Base-by-base conservation (phyloP, 2,329 filamentous ascomycete genomes). In the Colletotrichum musicola region DNA sequence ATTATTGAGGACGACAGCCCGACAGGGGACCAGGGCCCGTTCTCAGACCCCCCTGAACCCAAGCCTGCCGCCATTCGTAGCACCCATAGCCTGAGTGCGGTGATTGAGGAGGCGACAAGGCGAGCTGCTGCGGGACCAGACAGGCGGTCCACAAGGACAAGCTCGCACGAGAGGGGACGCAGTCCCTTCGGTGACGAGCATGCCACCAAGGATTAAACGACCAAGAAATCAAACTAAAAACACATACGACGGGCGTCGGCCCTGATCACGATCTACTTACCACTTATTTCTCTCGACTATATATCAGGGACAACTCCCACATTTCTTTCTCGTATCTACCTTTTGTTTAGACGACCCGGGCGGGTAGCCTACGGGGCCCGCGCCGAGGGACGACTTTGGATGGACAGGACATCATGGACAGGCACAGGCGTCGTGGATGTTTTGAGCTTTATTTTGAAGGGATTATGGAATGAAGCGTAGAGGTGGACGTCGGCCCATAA, bases 121-220 rank as follows among this genome's bases (percentile, higher is more conserved):
- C 77, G 77, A 72, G 81, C 75, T 35, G 81, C 79, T n/a, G 49
- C 60, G 20, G 70, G 70, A 4, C 55, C 79, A 76, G 67, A 79
- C 73, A 70, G 53, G 73, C 75, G 53, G 64, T 72, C 73, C 22
- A 72, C 67, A 63, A 71, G 71, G 44, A 70, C 70, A 40, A 74
- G 72, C 46, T 74, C 76, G 20, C 71, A 74, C 51, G 73, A 74
- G 47, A 77, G 78, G 65, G 75, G 79, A 59, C 74, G 74, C 66
- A 88, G 86, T 72, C 88, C 86, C 1, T 90, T 89, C 73, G 83
- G 86, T 20, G 88, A 90, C 71, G 85, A 88, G 73, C 82, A 89
- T 72, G 88, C 86, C 59, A 85, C 87, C 35, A 83, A 82, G 72
- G 85, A 87, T 71, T 83, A 74, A 77, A 71, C 20, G 35, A 54